Base-by-base conservation (phyloP, 257 asterid genomes). In the Petunia secreta region DNA sequence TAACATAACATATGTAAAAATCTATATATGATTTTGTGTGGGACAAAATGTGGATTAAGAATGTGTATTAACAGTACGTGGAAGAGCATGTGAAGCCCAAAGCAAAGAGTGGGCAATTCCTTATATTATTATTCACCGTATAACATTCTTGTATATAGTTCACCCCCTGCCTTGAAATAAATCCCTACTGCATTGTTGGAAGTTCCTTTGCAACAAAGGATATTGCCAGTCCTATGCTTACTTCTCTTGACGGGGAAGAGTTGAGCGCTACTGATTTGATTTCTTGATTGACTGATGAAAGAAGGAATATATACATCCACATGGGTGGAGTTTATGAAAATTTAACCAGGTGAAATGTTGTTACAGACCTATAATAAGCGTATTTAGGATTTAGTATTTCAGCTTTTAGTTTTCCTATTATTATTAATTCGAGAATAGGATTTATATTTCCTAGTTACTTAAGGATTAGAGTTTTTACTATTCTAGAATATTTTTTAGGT, bases 51-150 rank as follows among this genome's bases (percentile, higher is more conserved):
- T 48, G 53, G 53, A 48, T 48, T 48, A 48, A 48, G 53, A 48
- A 48, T 48, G 57, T 52, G 57, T 52, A 10, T 15, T 52, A 52
- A 10, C 11, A 52, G 11, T 10, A 52, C 57, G 14, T 52, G 57
- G 57, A 9, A 9, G 15, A 50, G 57, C 57, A 52, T 52, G 15
- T 9, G 57, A 52, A 50, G 13, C 8, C 14, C 25, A 25, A 25
- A 25, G 25, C 25, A 25, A 25, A 25, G 25, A 25, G 25, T 25
- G 25, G 25, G 25, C 25, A 25, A 25, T 25, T 71, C 59, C 34
- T 71, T 71, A 43, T 71, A 71, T 55, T 71, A 68, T 71, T 71
- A 8, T 46, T 71, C 77, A 71, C 75, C 7, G 34, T 41, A 66
- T 66, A 8, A n/a, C 54, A 67, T 6, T 67, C 75, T 15, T 67